phyloP scores from a whole-genome alignment of 805 yeast genomes.

The Starmerella gropengiesseri region DNA sequence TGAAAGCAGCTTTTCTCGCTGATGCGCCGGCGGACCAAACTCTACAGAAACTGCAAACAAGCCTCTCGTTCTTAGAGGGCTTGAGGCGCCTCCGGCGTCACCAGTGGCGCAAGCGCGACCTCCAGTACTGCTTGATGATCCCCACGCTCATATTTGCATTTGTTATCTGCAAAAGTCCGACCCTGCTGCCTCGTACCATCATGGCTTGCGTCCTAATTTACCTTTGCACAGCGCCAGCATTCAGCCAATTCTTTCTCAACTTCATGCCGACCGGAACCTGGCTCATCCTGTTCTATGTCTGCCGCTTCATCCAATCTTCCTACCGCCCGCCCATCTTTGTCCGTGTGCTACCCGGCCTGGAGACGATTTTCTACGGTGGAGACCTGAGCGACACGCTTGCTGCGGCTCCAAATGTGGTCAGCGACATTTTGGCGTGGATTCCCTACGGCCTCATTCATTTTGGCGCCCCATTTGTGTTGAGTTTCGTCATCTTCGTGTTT shows the following conservation, averaged over 20 bases:
- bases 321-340: slow-evolving; percentile 86
- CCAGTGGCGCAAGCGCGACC: slow-evolving; percentile 34
- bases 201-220: slow-evolving; percentile 36
- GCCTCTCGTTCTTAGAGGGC: slow-evolving; percentile 30
- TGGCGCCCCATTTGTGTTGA: slow-evolving; percentile 80
- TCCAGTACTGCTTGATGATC: slow-evolving; percentile 40
- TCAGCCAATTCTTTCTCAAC: slow-evolving; percentile 72
- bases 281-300: slow-evolving; percentile 71
- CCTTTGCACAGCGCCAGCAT: slow-evolving; percentile 55
- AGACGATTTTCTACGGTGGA: slow-evolving; percentile 85
- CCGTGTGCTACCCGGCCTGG: slow-evolving; percentile 79
- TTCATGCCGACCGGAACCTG: slow-evolving; percentile 78
- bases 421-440: slow-evolving; percentile 86
- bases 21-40: slow-evolving; percentile 31
- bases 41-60: slow-evolving; percentile 27
- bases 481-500: slow-evolving; percentile 65
- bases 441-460: slow-evolving; percentile 91
- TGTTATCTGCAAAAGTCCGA: slow-evolving; percentile 29
- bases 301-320: slow-evolving; percentile 57
- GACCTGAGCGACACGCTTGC: slow-evolving; percentile 77
- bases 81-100: slow-evolving; percentile 28
- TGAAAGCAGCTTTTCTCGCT: slow-evolving; percentile 27
- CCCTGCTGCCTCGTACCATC: slow-evolving; percentile 26
- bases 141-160: slow-evolving; percentile 42
- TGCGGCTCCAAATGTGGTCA: slow-evolving; percentile 47